phyloP scores from a whole-genome alignment of 768 basidiomycete species.

The Trametes meyenii region DNA sequence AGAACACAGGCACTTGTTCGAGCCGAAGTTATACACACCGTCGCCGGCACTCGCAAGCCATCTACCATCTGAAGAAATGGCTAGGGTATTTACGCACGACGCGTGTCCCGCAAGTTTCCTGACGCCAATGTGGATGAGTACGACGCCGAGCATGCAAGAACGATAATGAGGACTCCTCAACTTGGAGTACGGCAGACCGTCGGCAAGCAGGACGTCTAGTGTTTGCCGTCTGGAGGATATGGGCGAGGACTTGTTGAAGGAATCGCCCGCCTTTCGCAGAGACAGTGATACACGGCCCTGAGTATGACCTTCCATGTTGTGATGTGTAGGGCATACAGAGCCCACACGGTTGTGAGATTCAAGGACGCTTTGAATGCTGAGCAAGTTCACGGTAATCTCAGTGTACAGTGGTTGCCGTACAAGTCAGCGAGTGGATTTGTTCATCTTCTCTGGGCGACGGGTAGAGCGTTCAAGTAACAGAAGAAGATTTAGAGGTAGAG shows the following conservation, averaged over 20 bases:
- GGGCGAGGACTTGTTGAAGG: neutral
- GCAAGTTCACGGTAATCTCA: no score
- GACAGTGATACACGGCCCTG: neutral
- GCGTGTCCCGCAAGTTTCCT: slow-evolving; percentile 39
- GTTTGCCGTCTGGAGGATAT: neutral
- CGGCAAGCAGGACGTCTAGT: slow-evolving; percentile 6
- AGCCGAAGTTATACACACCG: slow-evolving; percentile 24
- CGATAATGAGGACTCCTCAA: slow-evolving; percentile 7
- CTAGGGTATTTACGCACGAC: slow-evolving; percentile 42
- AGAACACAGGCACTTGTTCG: neutral
- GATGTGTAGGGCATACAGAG: no score
- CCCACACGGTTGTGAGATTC: no score
- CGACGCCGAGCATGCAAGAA: no score
- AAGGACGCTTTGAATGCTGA: no score
- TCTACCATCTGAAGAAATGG: slow-evolving; percentile 39
- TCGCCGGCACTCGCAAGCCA: slow-evolving; percentile 46
- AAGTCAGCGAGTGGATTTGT: no score
- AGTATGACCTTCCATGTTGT: no score
- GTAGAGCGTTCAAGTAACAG: no score
- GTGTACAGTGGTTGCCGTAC: no score
- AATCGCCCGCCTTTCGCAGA: neutral
- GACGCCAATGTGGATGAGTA: neutral
- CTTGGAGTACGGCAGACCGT: slow-evolving; percentile 33
- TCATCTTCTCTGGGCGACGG: no score
- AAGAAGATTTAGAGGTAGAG: no score